These are phyloP conservation scores for Collybia nuda DNA, from an alignment of 768 basidiomycete species.

Conservation along the genomic window DNA sequence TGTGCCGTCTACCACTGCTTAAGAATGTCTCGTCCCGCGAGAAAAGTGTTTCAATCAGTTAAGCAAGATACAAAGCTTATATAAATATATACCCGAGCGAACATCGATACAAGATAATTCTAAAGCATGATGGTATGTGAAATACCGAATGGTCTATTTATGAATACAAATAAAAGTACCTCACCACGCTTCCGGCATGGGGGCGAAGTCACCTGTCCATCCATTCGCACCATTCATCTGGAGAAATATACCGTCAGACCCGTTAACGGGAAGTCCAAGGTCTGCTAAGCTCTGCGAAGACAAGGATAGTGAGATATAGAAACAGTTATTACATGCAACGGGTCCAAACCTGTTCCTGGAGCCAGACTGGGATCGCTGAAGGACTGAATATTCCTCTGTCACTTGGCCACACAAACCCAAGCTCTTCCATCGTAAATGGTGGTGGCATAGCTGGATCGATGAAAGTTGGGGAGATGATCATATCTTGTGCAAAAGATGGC, in stretches of 20 bases:
- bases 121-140: background rate
- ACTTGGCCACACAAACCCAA: slow-evolving; percentile 74
- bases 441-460: slow-evolving; percentile 53
- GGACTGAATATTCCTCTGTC: slow-evolving; percentile 72
- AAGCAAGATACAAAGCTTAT: background rate
- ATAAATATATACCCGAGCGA: background rate
- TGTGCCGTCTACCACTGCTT: background rate
- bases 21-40: background rate
- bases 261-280: slow-evolving; percentile 88
- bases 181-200: slow-evolving; percentile 87
- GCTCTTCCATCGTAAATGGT: slow-evolving; percentile 83
- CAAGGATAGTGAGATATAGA: slow-evolving; percentile 1
- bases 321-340: background rate
- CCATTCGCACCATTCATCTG: slow-evolving; percentile 69
- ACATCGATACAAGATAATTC: background rate
- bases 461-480: slow-evolving; percentile 59
- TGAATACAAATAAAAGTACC: background rate
- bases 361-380: slow-evolving; percentile 83
- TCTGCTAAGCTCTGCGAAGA: slow-evolving; percentile 74
- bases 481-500: slow-evolving; percentile 52
- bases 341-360: slow-evolving; percentile 82
- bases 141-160: too few species aligned
- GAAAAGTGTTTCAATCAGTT: background rate
- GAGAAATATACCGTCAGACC: slow-evolving; percentile 88
- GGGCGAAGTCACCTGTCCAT: slow-evolving; percentile 73